Conservation (phyloP, 2,329 filamentous ascomycete genomes). For the Dothideomycetes sp. region DNA sequence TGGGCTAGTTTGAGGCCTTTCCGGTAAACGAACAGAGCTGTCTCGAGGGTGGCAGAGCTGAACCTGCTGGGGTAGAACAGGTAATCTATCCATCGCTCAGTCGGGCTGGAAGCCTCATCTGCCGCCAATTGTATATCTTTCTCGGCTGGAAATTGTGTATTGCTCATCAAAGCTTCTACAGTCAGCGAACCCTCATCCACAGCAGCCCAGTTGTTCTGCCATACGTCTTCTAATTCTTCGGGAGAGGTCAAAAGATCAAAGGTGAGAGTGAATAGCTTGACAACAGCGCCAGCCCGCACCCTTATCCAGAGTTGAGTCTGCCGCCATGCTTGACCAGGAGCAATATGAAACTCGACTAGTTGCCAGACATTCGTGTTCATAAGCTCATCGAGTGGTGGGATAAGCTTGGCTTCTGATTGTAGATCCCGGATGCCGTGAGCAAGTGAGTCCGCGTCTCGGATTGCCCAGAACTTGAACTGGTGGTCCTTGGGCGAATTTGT, state of each 20-base stretch:
- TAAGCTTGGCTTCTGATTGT: constrained; percentile 51
- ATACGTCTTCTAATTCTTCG: constrained; percentile 56
- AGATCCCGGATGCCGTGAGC: constrained; percentile 58
- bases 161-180: constrained; percentile 27
- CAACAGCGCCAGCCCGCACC: constrained; percentile 44
- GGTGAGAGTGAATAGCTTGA: constrained; percentile 58
- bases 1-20: constrained; percentile 39
- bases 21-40: constrained; percentile 72
- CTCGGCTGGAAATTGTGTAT: constrained; percentile 27
- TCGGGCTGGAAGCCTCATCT: constrained; percentile 19
- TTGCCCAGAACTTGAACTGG: constrained; percentile 90
- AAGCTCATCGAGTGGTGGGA: constrained; percentile 47
- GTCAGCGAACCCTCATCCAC: constrained; percentile 32
- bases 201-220: constrained; percentile 45
- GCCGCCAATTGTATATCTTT: constrained; percentile 12
- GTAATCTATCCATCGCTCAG: constrained; percentile 76
- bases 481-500: constrained; percentile 84
- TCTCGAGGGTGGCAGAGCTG: constrained; percentile 67
- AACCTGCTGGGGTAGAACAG: constrained; percentile 79
- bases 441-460: constrained; percentile 48
- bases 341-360: constrained; percentile 35
- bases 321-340: constrained; percentile 27
- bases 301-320: constrained; percentile 36
- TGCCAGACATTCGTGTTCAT: constrained; percentile 42
- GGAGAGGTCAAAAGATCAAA: constrained; percentile 47